Evolutionary conservation across 148 eudicot genomes (phyloP), one percentile per base, ranked within the genome.

Genomic region (Chenopodium berlandieri): DNA sequence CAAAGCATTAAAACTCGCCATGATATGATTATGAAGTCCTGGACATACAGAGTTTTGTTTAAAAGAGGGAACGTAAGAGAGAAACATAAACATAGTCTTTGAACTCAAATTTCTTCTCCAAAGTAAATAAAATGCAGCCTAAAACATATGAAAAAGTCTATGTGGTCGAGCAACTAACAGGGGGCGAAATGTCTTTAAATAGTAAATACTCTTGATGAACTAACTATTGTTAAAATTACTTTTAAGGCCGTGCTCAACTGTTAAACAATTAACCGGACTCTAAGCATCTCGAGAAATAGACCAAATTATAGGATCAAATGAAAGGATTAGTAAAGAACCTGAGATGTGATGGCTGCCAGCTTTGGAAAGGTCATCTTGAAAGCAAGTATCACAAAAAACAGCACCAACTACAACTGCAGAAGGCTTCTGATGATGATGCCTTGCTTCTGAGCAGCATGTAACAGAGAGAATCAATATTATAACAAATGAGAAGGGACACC

Each of bases 321-420:
- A 54, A 34, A 0, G 50, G 16, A 16, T 58, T 46, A 68, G 54
- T 22, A 58, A 84, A 5, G 32, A 79, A 95, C 99, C 99, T 96
- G 95, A 84, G 84, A 94, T 92, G 89, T 91, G 90, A 85, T 88
- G 92, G 83, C 84, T 89, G 65, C 82, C 50, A 48, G 81, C 50
- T 73, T 83, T 85, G 30, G 92, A 82, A 83, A 87, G 74, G 76
- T 89, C 86, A 48, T 84, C 76, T 23, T 80, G 90, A 85, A 90
- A 91, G 88, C 99, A 96, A 66, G 99, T 92, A 81, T 96, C 93
- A 73, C 99, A 96, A 62, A 82, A 94, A 72, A 92, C 95, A 37
- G 93, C 88, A 44, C 98, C 99, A n/a, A 89, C 86, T 13, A 92
- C 84, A 25, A 89, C 90, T 19, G 91, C 94, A 80, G 93, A 82